Conservation (phyloP, 768 basidiomycete species). For the Pleurotus citrinopileatus region DNA sequence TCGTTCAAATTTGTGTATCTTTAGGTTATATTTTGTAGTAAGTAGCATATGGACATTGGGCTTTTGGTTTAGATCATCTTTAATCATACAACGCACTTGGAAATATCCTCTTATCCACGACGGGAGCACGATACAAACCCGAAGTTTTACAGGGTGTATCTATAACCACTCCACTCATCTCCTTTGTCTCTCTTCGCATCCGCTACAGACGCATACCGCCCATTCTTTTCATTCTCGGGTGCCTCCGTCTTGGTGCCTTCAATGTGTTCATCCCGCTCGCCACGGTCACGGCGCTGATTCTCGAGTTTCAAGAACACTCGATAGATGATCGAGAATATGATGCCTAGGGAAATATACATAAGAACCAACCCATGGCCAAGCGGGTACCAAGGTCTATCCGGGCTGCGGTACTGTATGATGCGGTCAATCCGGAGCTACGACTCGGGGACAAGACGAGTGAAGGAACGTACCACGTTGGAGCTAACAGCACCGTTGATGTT, state of each 20-base stretch:
- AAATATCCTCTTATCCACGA: too few relatives aligned
- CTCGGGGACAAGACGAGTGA: slow-evolving; percentile 8
- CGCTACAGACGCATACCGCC: slow-evolving; percentile 51
- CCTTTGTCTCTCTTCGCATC: slow-evolving; percentile 72
- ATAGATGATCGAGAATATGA: slow-evolving; percentile 43
- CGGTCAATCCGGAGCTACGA: too few relatives aligned
- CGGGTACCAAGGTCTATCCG: slow-evolving; percentile 66
- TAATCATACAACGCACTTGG: too few relatives aligned
- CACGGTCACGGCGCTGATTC: slow-evolving; percentile 64
- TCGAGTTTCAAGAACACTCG: slow-evolving; percentile 48
- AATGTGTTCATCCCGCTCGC: slow-evolving; percentile 69
- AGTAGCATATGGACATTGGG: too few relatives aligned
- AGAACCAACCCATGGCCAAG: slow-evolving; percentile 63
- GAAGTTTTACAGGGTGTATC: slow-evolving; percentile 53
- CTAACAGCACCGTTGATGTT: slow-evolving; percentile 77
- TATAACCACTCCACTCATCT: slow-evolving; percentile 74
- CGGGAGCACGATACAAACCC: too few relatives aligned
- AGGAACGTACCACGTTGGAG: slow-evolving; percentile 63
- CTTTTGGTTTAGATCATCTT: too few relatives aligned
- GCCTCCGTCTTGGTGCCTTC: slow-evolving; percentile 37
- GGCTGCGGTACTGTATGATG: slow-evolving; percentile 51
- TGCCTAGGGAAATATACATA: slow-evolving; percentile 66
- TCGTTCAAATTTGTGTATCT: too few relatives aligned
- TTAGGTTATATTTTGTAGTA: too few relatives aligned
- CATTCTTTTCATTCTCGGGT: slow-evolving; percentile 45